Evolutionary conservation across 2,329 filamentous ascomycete species (phyloP), one percentile per base, ranked within the genome.

Genomic region (Diaporthe citriasiana): DNA sequence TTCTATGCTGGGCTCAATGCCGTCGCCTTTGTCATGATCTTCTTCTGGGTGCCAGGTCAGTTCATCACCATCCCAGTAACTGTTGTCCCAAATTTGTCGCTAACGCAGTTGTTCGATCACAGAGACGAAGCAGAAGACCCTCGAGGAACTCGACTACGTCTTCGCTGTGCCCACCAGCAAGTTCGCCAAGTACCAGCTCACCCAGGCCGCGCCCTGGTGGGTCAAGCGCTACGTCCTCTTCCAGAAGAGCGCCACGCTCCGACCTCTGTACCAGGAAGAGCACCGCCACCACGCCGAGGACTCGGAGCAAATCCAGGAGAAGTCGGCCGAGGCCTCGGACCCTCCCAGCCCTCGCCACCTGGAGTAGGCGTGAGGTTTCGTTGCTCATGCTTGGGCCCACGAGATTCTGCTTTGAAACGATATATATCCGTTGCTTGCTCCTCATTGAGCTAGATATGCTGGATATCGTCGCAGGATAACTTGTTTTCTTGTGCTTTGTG

Each of bases 151-250:
- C 38, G 90, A 92, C 77, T 88, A 89, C 76, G 85, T 89, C 70
- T 90, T 89, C 77, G 90, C 88, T 15, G 90, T 92, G 3, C 90
- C 90, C 3, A 91, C 89, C 13, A 83, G 87, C 35, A 87, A 85
- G 57, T 90, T 90, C 77, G 86, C 89, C 81, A 83, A 81, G 73
- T 92, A 92, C 76, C 90, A 92, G 78, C 76, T 88, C 30, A 86
- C 82, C 77, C 86, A 88, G 73, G 87, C 85, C 2, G 79, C 91
- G 15, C 91, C 91, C 0, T 93, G 87, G 83, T 93, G 89, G 88
- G 79, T 89, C 78, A 89, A 86, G 78, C 85, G 88, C 45, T 91
- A 88, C 79, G 79, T 92, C 27, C 79, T 92, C 56, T 83, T 87
- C 45, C 83, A 85, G 73, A 88, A 87, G 77, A 79, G 81, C 25